Evolutionary conservation across 1,284 basidiomycete species (phyloP).

Genomic region (Ceraceosorus bombacis): DNA sequence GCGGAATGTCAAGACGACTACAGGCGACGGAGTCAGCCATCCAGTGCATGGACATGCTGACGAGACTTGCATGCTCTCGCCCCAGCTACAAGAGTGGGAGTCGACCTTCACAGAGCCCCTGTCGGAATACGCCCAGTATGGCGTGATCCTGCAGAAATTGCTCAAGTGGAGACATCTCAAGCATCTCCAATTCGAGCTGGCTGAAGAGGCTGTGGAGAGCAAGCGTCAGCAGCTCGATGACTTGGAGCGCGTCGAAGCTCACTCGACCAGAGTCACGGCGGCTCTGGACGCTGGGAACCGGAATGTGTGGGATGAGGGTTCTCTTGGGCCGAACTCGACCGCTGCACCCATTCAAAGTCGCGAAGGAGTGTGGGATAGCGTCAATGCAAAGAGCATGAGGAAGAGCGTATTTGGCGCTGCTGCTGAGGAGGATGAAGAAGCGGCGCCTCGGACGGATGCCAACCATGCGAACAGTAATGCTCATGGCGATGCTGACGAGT

Average conservation of each 20-base stretch:
- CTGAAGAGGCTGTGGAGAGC: slow-evolving; percentile 77
- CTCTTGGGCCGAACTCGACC: slow-evolving; percentile 1
- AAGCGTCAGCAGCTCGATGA: slow-evolving; percentile 83
- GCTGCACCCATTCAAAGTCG: not conserved
- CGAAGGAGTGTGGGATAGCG: slow-evolving; percentile 6
- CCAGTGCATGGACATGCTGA: not conserved
- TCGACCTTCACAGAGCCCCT: slow-evolving; percentile 89
- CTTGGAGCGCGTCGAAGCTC: slow-evolving; percentile 82
- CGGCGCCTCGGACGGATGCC: not conserved
- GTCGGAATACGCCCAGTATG: slow-evolving; percentile 92
- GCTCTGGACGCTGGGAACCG: slow-evolving; percentile 57
- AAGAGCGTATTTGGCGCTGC: slow-evolving; percentile 19
- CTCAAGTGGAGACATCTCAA: slow-evolving; percentile 94
- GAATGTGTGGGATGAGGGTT: slow-evolving; percentile 8
- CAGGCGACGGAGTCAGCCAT: too few species aligned
- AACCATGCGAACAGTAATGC: too few species aligned
- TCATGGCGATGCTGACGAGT: too few species aligned
- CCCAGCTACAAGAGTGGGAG: slow-evolving; percentile 61
- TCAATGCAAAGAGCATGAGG: slow-evolving; percentile 4
- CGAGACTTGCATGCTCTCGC: not conserved
- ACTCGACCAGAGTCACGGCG: slow-evolving; percentile 78
- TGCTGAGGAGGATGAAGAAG: slow-evolving; percentile 12
- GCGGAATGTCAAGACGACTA: not conserved
- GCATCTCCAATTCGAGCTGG: slow-evolving; percentile 95
- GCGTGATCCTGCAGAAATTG: slow-evolving; percentile 83